A percentile compares a stretch with the other conserved stretches of the same genome.
These are phyloP conservation scores for Colletotrichum sojae DNA, from an alignment of 2,329 filamentous ascomycete species.

Conservation along the genomic window DNA sequence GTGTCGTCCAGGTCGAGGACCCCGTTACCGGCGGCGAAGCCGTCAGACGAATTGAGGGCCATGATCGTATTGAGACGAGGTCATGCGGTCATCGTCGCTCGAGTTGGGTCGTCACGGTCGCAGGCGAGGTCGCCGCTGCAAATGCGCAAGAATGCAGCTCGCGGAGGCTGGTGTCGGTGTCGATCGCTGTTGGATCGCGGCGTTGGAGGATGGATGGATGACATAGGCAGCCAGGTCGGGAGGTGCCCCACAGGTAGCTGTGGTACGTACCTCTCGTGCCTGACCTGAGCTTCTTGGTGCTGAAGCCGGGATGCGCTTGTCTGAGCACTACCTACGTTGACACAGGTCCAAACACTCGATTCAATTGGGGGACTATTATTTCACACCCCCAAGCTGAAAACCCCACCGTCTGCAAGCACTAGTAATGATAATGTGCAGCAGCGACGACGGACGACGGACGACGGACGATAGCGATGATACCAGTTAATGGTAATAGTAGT, in stretches of 20 bases:
- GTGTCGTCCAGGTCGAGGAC: slow-evolving; percentile 70
- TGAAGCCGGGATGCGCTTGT: no score
- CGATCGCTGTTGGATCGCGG: slow-evolving; percentile 30
- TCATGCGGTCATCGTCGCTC: slow-evolving; percentile 37
- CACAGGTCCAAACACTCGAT: no score
- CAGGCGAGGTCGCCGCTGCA: slow-evolving; percentile 17
- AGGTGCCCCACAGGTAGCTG: slow-evolving; percentile 17
- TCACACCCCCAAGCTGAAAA: no score
- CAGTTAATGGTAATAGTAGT: no score
- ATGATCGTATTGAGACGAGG: slow-evolving; percentile 56
- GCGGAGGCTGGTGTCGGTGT: slow-evolving; percentile 33
- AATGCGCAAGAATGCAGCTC: slow-evolving; percentile 31
- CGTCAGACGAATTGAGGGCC: slow-evolving; percentile 79
- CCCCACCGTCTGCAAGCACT: no score
- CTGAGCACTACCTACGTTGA: no score
- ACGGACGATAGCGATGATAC: no score
- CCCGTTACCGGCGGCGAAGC: slow-evolving; percentile 77
- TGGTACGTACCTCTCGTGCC: slow-evolving; percentile 28
- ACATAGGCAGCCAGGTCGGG: slow-evolving; percentile 33
- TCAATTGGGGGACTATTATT: no score
- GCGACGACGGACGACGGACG: no score
- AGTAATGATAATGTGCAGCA: no score
- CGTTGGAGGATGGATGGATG: slow-evolving; percentile 24
- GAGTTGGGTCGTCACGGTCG: slow-evolving; percentile 12
- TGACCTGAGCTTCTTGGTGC: no score